Evolutionary conservation across 176 grass and related monocot species (phyloP).

Genomic region (Lolium rigidum): DNA sequence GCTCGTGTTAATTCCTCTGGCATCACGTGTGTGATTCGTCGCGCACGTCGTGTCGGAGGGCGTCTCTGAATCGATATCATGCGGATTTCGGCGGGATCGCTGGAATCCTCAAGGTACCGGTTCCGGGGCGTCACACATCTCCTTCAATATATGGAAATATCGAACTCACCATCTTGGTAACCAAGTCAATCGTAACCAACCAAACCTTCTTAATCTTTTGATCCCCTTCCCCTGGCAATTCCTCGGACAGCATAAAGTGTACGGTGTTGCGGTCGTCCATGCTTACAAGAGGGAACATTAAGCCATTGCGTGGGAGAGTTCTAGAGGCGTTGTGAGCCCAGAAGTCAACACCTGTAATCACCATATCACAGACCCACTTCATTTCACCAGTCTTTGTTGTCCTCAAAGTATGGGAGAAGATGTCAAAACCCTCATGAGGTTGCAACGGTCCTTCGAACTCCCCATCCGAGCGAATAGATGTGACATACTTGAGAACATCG

Average conservation of each 20-base stretch:
- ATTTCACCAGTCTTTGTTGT: background rate
- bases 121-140: too few relatives aligned
- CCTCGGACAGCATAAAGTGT: background rate
- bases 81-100: too few relatives aligned
- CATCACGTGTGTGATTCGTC: too few relatives aligned
- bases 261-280: background rate
- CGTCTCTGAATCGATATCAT: too few relatives aligned
- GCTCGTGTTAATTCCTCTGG: too few relatives aligned
- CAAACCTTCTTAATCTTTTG: background rate
- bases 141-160: conserved; percentile 1
- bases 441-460: background rate
- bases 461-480: background rate
- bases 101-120: too few relatives aligned
- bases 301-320: background rate
- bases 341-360: background rate
- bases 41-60: too few relatives aligned
- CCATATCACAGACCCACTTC: background rate
- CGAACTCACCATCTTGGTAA: background rate
- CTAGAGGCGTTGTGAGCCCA: background rate
- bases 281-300: background rate
- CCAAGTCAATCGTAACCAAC: background rate
- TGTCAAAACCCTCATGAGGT: background rate
- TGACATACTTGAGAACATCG: background rate
- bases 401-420: background rate
- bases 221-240: background rate